Evolutionary conservation across 2,329 filamentous ascomycete species (phyloP), one percentile per base, ranked within the genome.

Genomic region (Passalora sequoiae): DNA sequence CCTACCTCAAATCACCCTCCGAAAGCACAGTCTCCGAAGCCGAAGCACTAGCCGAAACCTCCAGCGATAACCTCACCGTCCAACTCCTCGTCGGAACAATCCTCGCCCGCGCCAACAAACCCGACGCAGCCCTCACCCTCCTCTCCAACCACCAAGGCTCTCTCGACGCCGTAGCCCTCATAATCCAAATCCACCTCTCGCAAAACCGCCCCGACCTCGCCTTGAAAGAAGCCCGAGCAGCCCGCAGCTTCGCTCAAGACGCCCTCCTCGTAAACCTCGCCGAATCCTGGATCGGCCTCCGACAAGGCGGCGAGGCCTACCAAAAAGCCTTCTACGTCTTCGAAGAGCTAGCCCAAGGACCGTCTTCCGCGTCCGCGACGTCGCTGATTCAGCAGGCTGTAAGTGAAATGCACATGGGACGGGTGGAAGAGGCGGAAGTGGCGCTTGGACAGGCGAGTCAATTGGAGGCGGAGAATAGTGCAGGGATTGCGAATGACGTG

Each of bases 251-350:
- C 86, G 92, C 91, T 6, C 91, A 98, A 68, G 92, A 97, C 64
- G 94, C 84, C 56, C 71, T 97, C 28, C 73, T 97, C 38, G 87
- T 97, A 53, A 97, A 98, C 67, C 70, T 98, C 54, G 89, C 89
- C 6, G 92, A 98, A 70, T 87, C 87, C 6, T 98, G 91, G 92
- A 86, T 95, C 51, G 89, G 89, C 20, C 68, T 97, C 66, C 77
- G 92, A 66, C 49, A 94, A 84, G 91, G 92, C 61, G 91, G 91
- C 61, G 89, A 89, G 55, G 89, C 95, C 57, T 97, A 97, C 69
- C 92, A 97, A 62, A 86, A 92, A 62, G 84, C 91, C 13, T 97
- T 94, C 69, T 97, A 98, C 73, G 91, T 97, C 49, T 97, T 88
- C 61, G 91, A 97, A 69, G 92, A 98, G 68, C 79, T 97, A 37